Conservation (phyloP, 1,284 basidiomycete species). For the Heterobasidion parviporum region DNA sequence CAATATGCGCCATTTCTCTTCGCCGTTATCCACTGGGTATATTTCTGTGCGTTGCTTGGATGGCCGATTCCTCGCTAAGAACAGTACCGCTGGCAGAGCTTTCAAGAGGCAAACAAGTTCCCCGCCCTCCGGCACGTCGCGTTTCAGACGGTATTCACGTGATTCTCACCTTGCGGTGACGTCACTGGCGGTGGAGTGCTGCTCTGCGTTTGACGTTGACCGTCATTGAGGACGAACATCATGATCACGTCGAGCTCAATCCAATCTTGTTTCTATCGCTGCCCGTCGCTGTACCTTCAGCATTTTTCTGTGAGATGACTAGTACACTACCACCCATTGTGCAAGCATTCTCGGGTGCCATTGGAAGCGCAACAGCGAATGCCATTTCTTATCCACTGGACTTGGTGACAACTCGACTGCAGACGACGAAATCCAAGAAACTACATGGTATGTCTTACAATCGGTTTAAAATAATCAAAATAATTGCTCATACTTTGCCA, state of each 20-base stretch:
- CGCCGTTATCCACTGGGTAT: no score
- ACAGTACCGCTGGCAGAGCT: no score
- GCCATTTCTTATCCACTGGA: constrained; percentile 46
- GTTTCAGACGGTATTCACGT: no score
- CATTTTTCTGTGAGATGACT: constrained; percentile 30
- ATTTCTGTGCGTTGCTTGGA: no score
- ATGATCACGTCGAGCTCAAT: background rate
- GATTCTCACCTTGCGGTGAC: no score
- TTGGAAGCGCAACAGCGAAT: constrained; percentile 47
- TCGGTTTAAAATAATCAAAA: constrained; percentile 8
- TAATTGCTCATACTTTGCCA: constrained; percentile 6
- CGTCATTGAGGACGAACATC: background rate
- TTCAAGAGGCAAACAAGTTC: no score
- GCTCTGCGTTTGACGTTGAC: no score
- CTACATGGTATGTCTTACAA: constrained; percentile 10
- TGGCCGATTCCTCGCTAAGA: no score
- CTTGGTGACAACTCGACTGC: constrained; percentile 38
- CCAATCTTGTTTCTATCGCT: background rate
- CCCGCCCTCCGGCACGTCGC: no score
- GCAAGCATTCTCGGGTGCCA: constrained; percentile 46
- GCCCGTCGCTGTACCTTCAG: background rate
- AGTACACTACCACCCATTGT: constrained; percentile 47
- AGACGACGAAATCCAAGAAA: constrained; percentile 17
- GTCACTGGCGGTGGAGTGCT: no score
- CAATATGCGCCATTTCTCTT: constrained; percentile 11